Base-by-base conservation (phyloP, 2,329 filamentous ascomycete genomes). In the Gremmenia infestans region DNA sequence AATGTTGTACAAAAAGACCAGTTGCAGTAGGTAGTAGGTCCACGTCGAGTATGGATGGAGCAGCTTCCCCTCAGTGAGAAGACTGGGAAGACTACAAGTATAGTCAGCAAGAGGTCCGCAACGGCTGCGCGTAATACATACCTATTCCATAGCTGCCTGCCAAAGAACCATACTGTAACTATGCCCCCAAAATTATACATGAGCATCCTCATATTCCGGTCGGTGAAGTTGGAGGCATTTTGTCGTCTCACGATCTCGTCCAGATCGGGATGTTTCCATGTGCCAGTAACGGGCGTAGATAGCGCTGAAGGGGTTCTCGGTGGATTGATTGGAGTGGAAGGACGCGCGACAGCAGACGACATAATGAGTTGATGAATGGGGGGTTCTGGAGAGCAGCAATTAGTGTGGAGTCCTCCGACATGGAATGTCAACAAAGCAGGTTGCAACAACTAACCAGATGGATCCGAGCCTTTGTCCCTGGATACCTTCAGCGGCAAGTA, bases 201-300 rank as follows among this genome's bases (percentile, higher is more conserved):
- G 51, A 96, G 83, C 52, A 79, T 81, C 58, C 78, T 81, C 49
- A 94, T 74, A 62, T 96, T 93, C 69, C 82, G 82, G 64, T 92
- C 85, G 54, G 86, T 84, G 71, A 97, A 96, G 48, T 80, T 88
- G 14, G 85, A 84, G 19, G 86, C 86, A 70, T 89, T 86, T 69
- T 91, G 89, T 51, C 94, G 85, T 60, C 82, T 81, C 15, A 88
- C 85, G 69, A 99, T 95, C 73, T 97, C 93, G 67, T 91, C 81
- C 62, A 97, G 80, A 60, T 87, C 85, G 36, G 94, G 94, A 71
- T 99, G 94, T 68, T 86, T 83, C 93, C 94, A 99, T 69, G 86
- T 90, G 54, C 93, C 92, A 6, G 89, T 67, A 8, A 60, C 56
- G 19, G 68, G 68, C 35, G 64, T 68, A 14, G 64, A 62, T 28